A percentile compares a stretch with the other conserved stretches of the same genome.
Evolutionary conservation across 2,329 filamentous ascomycete genomes (phyloP).

Genomic region (Fusarium fracticaudum): DNA sequence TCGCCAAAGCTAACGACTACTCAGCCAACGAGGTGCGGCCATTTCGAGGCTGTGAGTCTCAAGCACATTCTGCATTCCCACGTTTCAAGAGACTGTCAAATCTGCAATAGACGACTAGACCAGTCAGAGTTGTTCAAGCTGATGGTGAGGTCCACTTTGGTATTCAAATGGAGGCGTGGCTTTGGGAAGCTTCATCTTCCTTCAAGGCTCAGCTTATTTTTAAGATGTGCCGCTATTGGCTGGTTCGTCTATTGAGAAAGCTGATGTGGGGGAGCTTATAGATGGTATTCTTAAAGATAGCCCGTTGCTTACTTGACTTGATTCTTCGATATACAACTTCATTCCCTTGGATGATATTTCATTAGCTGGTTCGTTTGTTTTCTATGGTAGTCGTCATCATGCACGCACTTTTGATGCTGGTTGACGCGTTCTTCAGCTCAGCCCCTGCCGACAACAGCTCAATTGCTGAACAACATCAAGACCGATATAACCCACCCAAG

Average conservation of each 20-base stretch:
- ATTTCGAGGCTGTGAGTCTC: constrained; percentile 5
- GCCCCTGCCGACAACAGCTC: background rate
- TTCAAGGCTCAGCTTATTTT: background rate
- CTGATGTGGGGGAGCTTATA: background rate
- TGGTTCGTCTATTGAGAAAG: constrained; percentile 8
- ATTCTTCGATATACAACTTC: background rate
- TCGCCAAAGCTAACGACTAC: constrained; percentile 32
- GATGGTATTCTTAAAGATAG: background rate
- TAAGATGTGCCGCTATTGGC: background rate
- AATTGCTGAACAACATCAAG: too few relatives aligned
- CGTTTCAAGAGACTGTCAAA: background rate
- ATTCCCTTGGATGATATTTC: background rate
- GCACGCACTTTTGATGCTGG: background rate
- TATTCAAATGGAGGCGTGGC: background rate
- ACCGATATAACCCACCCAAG: background rate
- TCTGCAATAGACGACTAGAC: constrained; percentile 7
- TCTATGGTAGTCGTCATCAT: background rate
- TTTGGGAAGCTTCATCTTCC: constrained; percentile 2
- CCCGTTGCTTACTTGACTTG: constrained; percentile 6
- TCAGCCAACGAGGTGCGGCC: constrained; percentile 17
- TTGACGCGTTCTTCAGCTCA: background rate
- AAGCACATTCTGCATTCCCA: background rate
- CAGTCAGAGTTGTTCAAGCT: background rate
- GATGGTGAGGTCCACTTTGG: background rate
- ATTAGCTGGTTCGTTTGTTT: constrained; percentile 4